These are phyloP conservation scores for Talaromyces sp. DNA, from an alignment of 2,329 filamentous ascomycete species.

Conservation along the genomic window DNA sequence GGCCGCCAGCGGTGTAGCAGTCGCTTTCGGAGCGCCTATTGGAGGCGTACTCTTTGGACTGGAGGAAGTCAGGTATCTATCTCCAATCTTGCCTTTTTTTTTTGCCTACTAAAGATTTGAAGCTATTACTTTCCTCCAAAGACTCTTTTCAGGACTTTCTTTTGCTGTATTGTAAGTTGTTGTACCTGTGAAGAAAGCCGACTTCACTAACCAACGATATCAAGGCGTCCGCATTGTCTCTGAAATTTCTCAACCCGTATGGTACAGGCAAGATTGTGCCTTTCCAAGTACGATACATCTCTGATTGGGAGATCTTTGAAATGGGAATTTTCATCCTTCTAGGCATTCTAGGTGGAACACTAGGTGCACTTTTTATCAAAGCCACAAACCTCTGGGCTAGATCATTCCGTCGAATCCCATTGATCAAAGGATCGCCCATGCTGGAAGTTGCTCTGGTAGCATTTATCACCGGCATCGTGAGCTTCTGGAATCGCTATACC, in stretches of 20 bases:
- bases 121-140: constrained; percentile 97
- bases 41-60: constrained; percentile 89
- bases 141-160: constrained; percentile 94
- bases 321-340: constrained; percentile 79
- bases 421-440: constrained; percentile 79
- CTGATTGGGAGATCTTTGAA: constrained; percentile 94
- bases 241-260: constrained; percentile 95
- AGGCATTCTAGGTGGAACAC: constrained; percentile 76
- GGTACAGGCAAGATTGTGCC: constrained; percentile 95
- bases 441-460: constrained; percentile 87
- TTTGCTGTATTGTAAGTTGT: constrained; percentile 78
- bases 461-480: constrained; percentile 73
- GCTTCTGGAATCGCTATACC: constrained; percentile 91
- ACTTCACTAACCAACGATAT: constrained; percentile 10
- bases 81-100: not conserved
- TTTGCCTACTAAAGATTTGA: constrained; percentile 11
- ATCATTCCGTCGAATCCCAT: constrained; percentile 73
- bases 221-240: constrained; percentile 69
- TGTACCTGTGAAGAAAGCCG: not conserved
- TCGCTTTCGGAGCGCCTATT: constrained; percentile 87
- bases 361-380: constrained; percentile 94
- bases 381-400: constrained; percentile 86
- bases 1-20: constrained; percentile 85
- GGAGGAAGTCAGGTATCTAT: constrained; percentile 70
- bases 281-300: constrained; percentile 86